phyloP scores from a whole-genome alignment of 2,329 filamentous ascomycete species.

The Fusarium kyushuense region DNA sequence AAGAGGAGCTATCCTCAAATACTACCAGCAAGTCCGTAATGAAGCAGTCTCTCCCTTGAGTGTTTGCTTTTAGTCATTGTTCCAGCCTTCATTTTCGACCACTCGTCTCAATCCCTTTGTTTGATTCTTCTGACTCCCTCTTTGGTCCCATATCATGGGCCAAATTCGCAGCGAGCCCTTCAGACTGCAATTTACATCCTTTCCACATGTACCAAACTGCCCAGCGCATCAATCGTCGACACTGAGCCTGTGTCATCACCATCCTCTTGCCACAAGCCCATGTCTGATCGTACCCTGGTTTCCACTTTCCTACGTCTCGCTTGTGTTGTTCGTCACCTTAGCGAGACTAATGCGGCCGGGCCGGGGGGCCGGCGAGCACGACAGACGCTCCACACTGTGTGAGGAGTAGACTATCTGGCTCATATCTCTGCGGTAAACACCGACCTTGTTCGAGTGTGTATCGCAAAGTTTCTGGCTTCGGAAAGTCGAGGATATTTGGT shows the following conservation, averaged over 20 bases:
- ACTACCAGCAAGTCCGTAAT: neutral
- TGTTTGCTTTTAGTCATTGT: neutral
- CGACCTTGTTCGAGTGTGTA: neutral
- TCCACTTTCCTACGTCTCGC: slow-evolving; percentile 40
- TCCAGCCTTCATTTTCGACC: neutral
- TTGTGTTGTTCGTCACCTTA: slow-evolving; percentile 38
- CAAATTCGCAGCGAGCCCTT: slow-evolving; percentile 20
- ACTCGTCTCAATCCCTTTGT: slow-evolving; percentile 19
- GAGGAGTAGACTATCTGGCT: neutral
- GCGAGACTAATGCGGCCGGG: slow-evolving; percentile 41
- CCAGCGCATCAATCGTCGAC: neutral
- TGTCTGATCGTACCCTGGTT: slow-evolving; percentile 30
- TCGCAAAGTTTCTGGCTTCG: neutral
- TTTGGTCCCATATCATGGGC: neutral
- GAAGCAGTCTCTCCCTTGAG: neutral
- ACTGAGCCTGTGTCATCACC: neutral
- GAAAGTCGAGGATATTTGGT: slow-evolving; percentile 4
- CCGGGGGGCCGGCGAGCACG: slow-evolving; percentile 31
- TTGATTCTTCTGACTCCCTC: slow-evolving; percentile 35
- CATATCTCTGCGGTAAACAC: neutral
- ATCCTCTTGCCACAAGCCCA: slow-evolving; percentile 14
- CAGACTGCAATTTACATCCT: neutral
- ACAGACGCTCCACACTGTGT: slow-evolving; percentile 37
- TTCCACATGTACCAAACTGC: neutral
- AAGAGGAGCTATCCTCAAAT: neutral